Evolutionary conservation across 1,284 basidiomycete genomes (phyloP).

Genomic region (Ustilago nuda): DNA sequence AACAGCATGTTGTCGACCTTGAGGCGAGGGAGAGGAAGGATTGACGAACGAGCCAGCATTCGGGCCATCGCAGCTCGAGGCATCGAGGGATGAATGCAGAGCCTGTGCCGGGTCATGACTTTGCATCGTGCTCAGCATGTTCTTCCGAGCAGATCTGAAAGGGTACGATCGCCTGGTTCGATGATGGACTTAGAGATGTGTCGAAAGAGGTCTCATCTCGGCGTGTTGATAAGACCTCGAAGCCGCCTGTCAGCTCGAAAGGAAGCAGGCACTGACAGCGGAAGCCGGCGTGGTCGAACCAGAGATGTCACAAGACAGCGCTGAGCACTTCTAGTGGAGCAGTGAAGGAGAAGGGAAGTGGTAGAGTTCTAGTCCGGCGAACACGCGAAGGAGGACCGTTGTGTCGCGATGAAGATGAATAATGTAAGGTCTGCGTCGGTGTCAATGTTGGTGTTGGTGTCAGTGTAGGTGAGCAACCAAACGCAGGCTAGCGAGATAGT

Average conservation of each 20-base stretch:
- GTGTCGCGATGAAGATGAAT: neutral
- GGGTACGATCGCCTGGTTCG: neutral
- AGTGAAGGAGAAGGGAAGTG: neutral
- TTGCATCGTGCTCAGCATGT: conserved; percentile 17
- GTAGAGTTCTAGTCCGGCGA: neutral
- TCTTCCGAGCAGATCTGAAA: neutral
- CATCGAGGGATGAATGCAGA: neutral
- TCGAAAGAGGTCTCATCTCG: neutral
- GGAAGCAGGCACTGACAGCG: neutral
- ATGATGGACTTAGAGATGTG: neutral
- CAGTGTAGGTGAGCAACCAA: conserved; percentile 19
- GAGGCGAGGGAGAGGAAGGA: conserved; percentile 8
- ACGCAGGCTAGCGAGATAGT: neutral
- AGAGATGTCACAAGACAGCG: neutral
- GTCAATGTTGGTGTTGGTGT: conserved; percentile 23
- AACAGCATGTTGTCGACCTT: conserved; percentile 17
- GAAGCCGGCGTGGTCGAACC: neutral
- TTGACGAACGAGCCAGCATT: conserved; percentile 2
- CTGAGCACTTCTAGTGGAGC: neutral
- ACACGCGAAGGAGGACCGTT: neutral
- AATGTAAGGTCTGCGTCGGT: neutral
- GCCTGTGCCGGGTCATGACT: conserved; percentile 2
- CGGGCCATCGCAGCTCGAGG: neutral
- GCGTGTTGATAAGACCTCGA: neutral
- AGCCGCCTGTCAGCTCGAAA: neutral